These are phyloP conservation scores for Yamadazyma atlantica DNA, from an alignment of 1,139 yeast genomes.

Conservation along the genomic window DNA sequence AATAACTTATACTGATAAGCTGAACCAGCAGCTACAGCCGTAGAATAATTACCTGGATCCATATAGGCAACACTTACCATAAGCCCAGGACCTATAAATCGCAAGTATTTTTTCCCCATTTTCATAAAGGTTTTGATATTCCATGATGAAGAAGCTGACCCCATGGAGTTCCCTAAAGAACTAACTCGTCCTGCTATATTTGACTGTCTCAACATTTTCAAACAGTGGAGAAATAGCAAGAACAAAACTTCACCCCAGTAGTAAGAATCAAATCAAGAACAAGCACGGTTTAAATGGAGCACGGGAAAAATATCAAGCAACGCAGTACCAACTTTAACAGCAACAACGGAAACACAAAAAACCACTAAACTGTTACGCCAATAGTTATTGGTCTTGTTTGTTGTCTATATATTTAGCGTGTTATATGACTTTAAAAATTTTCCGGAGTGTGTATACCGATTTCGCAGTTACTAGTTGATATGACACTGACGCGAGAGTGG, in stretches of 20 bases:
- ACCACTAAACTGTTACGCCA: too few relatives aligned
- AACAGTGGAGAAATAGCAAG: background rate
- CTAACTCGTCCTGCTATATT: too few relatives aligned
- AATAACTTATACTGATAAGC: constrained; percentile 79
- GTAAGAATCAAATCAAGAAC: background rate
- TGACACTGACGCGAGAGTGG: too few relatives aligned
- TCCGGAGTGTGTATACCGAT: background rate
- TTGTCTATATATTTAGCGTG: background rate
- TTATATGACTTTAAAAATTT: background rate
- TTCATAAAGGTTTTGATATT: constrained; percentile 1
- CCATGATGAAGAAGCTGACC: background rate
- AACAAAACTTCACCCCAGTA: background rate
- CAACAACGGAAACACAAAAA: too few relatives aligned
- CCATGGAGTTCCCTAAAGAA: too few relatives aligned
- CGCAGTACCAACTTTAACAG: too few relatives aligned
- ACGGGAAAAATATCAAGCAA: too few relatives aligned
- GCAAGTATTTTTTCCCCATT: constrained; percentile 49
- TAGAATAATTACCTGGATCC: constrained; percentile 97
- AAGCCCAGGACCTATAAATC: constrained; percentile 87
- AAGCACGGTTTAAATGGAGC: too few relatives aligned
- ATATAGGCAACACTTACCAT: constrained; percentile 95
- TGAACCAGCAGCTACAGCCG: constrained; percentile 93
- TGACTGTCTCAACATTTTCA: too few relatives aligned
- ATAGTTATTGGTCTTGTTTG: too few relatives aligned
- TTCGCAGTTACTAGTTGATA: too few relatives aligned